A percentile compares a stretch with the other conserved stretches of the same genome.
Conservation (phyloP, 2,329 filamentous ascomycete genomes). For the Amauroascus niger region DNA sequence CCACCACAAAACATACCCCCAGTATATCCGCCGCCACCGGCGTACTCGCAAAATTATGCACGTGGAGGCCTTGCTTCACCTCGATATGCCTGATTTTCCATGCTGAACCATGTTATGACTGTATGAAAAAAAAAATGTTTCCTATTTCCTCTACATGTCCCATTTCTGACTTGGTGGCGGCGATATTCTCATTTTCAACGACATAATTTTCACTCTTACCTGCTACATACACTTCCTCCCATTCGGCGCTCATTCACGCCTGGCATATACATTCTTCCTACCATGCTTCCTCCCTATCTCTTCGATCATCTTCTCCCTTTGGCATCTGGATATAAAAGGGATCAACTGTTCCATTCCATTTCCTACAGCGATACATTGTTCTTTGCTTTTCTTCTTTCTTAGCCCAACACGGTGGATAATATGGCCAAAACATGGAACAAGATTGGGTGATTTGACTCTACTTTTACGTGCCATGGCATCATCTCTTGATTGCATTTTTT, state of each 20-base stretch:
- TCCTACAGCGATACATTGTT: too few relatives aligned
- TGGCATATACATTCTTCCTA: neutral
- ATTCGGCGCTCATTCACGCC: neutral
- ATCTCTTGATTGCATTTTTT: neutral
- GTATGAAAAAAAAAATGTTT: slow-evolving; percentile 2
- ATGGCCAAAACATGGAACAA: too few relatives aligned
- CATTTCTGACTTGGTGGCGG: neutral
- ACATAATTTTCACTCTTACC: too few relatives aligned
- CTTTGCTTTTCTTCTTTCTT: too few relatives aligned
- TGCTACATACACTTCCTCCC: neutral
- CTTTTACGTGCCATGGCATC: too few relatives aligned
- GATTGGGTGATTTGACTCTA: too few relatives aligned
- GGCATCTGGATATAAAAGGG: too few relatives aligned
- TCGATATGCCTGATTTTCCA: slow-evolving; percentile 3
- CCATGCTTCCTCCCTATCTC: neutral
- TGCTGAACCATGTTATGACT: neutral
- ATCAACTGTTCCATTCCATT: too few relatives aligned
- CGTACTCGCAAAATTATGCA: slow-evolving; percentile 4
- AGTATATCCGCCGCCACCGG: slow-evolving; percentile 2
- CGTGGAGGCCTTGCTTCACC: slow-evolving; percentile 2
- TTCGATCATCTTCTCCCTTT: neutral
- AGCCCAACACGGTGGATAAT: too few relatives aligned
- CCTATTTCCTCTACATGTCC: neutral
- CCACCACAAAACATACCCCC: slow-evolving; percentile 6
- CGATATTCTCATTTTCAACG: too few relatives aligned